These are phyloP conservation scores for Handroanthus guayacan DNA, from an alignment of 257 asterid species.

Conservation along the genomic window DNA sequence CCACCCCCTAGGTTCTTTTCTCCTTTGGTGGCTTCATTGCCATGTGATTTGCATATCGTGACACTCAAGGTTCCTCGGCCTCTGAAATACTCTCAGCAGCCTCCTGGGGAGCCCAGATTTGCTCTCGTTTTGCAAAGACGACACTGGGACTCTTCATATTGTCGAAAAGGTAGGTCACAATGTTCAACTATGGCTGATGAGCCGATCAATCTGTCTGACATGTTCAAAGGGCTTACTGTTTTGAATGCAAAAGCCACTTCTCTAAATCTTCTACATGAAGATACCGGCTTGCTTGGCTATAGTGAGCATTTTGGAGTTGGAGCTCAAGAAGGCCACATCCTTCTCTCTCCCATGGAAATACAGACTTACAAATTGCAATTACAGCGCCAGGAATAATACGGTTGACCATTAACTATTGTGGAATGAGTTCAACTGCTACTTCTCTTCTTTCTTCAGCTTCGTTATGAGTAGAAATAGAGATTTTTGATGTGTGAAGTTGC, in stretches of 20 bases:
- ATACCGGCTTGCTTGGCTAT: constrained; percentile 81
- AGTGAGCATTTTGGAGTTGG: constrained; percentile 71
- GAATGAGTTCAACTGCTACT: constrained; percentile 20
- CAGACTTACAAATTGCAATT: constrained; percentile 89
- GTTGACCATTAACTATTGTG: background rate
- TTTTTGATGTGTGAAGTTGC: constrained; percentile 17
- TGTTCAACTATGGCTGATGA: constrained; percentile 77
- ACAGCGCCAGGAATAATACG: constrained; percentile 51
- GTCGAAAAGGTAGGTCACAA: constrained; percentile 70
- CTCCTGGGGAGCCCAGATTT: constrained; percentile 62
- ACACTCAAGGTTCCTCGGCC: constrained; percentile 91
- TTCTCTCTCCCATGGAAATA: constrained; percentile 93
- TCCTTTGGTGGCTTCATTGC: constrained; percentile 75
- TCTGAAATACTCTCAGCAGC: constrained; percentile 67
- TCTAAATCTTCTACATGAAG: constrained; percentile 81
- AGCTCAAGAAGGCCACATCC: constrained; percentile 82
- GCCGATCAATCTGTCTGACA: constrained; percentile 71
- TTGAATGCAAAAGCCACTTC: constrained; percentile 72
- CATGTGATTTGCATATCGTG: constrained; percentile 93
- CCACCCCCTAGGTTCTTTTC: constrained; percentile 97
- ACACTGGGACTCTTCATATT: constrained; percentile 77
- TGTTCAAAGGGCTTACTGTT: constrained; percentile 78
- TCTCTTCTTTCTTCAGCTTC: constrained; percentile 23
- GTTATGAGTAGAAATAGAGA: background rate
- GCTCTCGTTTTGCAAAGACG: constrained; percentile 73